Base-by-base conservation (phyloP, 2,329 filamentous ascomycete genomes). In the Aspergillus brasiliensis region DNA sequence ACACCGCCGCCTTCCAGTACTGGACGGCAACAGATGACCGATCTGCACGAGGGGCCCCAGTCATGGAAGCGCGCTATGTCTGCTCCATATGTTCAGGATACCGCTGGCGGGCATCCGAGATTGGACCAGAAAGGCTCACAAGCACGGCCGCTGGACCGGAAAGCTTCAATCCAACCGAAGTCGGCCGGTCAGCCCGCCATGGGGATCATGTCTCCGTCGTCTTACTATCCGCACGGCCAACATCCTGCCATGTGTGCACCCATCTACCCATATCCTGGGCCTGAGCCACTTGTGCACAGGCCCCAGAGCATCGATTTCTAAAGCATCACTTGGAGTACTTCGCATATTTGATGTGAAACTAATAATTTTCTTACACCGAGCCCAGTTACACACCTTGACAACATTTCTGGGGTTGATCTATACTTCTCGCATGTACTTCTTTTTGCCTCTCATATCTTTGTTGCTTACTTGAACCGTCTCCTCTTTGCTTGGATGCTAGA, bases 1-100 rank as follows among this genome's bases (percentile, higher is more conserved):
- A 69, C 65, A n/a, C 56, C 55, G 21, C 60, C 59, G 7, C 65
- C 68, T 52, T 37, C 58, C 13, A 51, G 58, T 7, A 61, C 68
- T 23, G 47, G 55, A 15, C 59, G 57, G 2, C 63, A 70, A 4
- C 67, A 67, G 25, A 40, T 65, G 19, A 53, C 65, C 19, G 64
- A 65, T 4, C 67, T 65, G 19, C 58, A 62, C 10, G 60, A 61
- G 7, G 67, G 68, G 38, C 8, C 60, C 3, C 74, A 71, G 60
- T 60, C 66, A 17, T 76, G 71, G 71, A 69, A 69, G 49, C 71
- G 69, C 4, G 64, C 66, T 23, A 65, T 71, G 59, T 68, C 69
- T 23, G 61, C 69, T n/a, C 65, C 71, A 13, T 72, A 73, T 58
- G 56, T 52, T 17, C 61, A 64, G 19, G 62, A 65, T 38, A 51